Percentiles rank a stretch among this genome's conserved stretches.
These are phyloP conservation scores for Pseudocercospora cruenta DNA, from an alignment of 2,329 filamentous ascomycete species.

Conservation along the genomic window DNA sequence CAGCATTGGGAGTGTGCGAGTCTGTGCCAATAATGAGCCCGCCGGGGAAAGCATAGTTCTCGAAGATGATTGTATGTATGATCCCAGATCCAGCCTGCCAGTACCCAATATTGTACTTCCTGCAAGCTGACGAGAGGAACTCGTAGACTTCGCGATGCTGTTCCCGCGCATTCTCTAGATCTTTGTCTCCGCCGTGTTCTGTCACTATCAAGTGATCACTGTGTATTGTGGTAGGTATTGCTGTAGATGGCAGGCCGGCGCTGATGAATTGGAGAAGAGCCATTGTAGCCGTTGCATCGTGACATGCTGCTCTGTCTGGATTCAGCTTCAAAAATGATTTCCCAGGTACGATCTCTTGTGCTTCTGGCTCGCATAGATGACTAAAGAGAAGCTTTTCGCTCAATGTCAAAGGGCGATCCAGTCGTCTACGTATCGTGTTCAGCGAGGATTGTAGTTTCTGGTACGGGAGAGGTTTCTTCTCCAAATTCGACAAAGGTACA, in stretches of 20 bases:
- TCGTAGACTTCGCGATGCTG: too few species aligned
- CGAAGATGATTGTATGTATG: slow-evolving; percentile 54
- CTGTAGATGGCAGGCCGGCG: slow-evolving; percentile 89
- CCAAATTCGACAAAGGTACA: slow-evolving; percentile 4
- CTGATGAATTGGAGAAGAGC: slow-evolving; percentile 99
- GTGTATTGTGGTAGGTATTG: slow-evolving; percentile 92
- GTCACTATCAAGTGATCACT: slow-evolving; percentile 99
- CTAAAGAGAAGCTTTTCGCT: slow-evolving; percentile 99
- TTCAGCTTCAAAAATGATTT: slow-evolving; percentile 93
- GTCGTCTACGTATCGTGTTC: slow-evolving; percentile 78
- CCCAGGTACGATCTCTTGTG: slow-evolving; percentile 93
- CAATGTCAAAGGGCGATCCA: slow-evolving; percentile 90
- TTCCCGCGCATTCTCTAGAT: too few species aligned
- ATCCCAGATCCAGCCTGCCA: too few species aligned
- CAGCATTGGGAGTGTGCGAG: slow-evolving; percentile 95
- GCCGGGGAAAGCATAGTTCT: slow-evolving; percentile 99
- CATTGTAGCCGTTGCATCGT: slow-evolving; percentile 99
- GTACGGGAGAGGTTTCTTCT: slow-evolving; percentile 11
- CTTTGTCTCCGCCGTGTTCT: slow-evolving; percentile 73
- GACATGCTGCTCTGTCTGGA: slow-evolving; percentile 95
- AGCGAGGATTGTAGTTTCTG: slow-evolving; percentile 73
- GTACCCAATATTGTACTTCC: too few species aligned
- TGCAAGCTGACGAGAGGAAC: too few species aligned
- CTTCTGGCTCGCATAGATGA: slow-evolving; percentile 93
- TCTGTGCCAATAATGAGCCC: slow-evolving; percentile 97